Evolutionary conservation across 768 basidiomycete species (phyloP).

Genomic region (Phanerochaete carnosa): DNA sequence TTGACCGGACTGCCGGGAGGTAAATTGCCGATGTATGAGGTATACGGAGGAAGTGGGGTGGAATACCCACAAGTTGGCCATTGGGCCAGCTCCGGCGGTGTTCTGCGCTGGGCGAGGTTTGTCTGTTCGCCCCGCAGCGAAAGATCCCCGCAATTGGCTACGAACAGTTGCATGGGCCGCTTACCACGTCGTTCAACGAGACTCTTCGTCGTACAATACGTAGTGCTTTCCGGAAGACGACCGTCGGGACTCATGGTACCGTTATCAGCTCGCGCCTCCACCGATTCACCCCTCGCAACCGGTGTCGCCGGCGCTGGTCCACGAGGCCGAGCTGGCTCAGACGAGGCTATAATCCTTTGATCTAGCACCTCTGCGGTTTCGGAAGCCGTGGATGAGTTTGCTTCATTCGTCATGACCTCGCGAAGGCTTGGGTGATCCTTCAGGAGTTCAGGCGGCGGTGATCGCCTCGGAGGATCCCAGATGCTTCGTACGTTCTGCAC

Average conservation of each 20-base stretch:
- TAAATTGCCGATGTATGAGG: background rate
- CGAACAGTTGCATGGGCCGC: background rate
- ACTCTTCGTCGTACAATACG: background rate
- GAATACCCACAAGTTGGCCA: background rate
- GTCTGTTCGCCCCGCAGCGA: background rate
- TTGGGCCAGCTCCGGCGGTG: background rate
- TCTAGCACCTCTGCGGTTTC: background rate
- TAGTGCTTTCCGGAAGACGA: no score
- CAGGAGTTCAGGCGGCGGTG: background rate
- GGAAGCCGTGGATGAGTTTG: background rate
- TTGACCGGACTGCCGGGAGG: background rate
- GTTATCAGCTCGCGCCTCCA: no score
- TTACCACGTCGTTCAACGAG: background rate
- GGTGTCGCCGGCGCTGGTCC: no score
- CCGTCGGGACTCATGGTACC: no score
- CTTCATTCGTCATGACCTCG: background rate
- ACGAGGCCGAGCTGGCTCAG: no score
- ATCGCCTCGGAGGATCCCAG: background rate
- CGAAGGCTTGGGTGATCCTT: background rate
- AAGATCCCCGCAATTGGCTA: background rate
- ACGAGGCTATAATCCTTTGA: background rate
- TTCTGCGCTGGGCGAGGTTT: background rate
- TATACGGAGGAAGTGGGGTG: slow-evolving; percentile 1
- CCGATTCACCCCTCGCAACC: no score
- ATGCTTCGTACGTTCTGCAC: background rate